Evolutionary conservation across 23 red algal species (phyloP).

Genomic region (Pyropia yezoensis): DNA sequence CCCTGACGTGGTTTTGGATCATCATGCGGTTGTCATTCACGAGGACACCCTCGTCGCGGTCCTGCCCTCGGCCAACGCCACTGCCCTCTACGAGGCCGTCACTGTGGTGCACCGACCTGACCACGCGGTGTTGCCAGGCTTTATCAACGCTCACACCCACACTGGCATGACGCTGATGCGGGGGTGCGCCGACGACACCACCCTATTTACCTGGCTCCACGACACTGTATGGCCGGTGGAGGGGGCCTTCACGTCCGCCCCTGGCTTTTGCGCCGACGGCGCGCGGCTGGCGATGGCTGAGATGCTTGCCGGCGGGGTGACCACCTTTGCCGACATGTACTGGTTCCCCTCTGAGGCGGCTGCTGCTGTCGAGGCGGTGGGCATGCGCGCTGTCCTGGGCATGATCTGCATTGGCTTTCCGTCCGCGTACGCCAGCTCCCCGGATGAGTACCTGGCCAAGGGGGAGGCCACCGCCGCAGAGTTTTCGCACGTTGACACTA

Average conservation of each 20-base stretch:
- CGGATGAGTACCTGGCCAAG: conserved; percentile 47
- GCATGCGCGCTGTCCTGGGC: conserved; percentile 82
- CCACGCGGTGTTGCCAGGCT: conserved; percentile 74
- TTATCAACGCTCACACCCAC: conserved; percentile 98
- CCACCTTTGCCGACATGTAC: conserved; percentile 94
- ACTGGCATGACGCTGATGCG: conserved; percentile 89
- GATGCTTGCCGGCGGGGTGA: conserved; percentile 79
- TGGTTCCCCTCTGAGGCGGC: conserved; percentile 66
- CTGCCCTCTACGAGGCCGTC: conserved; percentile 12
- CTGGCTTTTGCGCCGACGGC: conserved; percentile 75
- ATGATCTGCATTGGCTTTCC: conserved; percentile 77
- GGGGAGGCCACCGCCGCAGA: conserved; percentile 26
- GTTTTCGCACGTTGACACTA: conserved; percentile 19
- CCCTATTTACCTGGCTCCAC: conserved; percentile 73
- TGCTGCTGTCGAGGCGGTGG: conserved; percentile 28
- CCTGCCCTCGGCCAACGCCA: conserved; percentile 25
- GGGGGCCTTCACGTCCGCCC: conserved; percentile 32
- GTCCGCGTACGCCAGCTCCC: conserved; percentile 24
- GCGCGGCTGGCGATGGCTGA: conserved; percentile 57
- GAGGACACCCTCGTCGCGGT: conserved; percentile 46
- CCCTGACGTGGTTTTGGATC: conserved; percentile 23
- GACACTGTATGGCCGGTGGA: conserved; percentile 86
- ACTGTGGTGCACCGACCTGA: conserved; percentile 24
- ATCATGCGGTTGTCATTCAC: conserved; percentile 55
- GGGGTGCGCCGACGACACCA: conserved; percentile 76